phyloP scores from a whole-genome alignment of 2,329 filamentous ascomycete species.

The Botryotinia convoluta region DNA sequence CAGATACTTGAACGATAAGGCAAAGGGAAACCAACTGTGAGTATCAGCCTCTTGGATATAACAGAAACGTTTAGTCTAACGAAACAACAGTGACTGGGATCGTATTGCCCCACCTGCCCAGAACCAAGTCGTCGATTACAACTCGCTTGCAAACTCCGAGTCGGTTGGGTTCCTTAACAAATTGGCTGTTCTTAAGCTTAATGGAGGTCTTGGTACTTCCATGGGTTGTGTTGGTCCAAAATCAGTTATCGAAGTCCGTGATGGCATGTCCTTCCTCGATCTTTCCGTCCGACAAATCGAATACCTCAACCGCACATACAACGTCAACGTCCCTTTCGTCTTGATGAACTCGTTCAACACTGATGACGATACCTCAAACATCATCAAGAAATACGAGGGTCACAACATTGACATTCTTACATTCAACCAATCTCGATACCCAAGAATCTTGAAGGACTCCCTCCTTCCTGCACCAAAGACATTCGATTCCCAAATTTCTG shows the following conservation, averaged over 20 bases:
- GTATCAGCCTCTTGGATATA: conserved; percentile 32
- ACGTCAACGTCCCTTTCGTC: conserved; percentile 95
- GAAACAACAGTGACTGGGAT: conserved; percentile 77
- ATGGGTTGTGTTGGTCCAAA: conserved; percentile 99
- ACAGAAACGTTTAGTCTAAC: conserved; percentile 24
- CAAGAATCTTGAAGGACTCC: conserved; percentile 97
- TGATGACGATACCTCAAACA: conserved; percentile 93
- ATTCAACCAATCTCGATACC: conserved; percentile 99
- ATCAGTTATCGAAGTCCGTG: conserved; percentile 98
- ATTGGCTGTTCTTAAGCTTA: conserved; percentile 97
- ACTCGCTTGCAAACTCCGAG: conserved; percentile 82
- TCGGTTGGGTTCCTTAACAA: conserved; percentile 95
- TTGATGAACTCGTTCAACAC: conserved; percentile 99
- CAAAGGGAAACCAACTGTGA: conserved; percentile 88
- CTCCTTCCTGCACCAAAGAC: conserved; percentile 92
- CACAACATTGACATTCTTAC: conserved; percentile 99
- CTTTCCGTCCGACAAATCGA: conserved; percentile 98
- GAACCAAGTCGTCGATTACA: conserved; percentile 93
- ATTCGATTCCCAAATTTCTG: conserved; percentile 80
- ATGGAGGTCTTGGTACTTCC: conserved; percentile 97
- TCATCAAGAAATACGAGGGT: conserved; percentile 99
- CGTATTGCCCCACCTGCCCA: conserved; percentile 91
- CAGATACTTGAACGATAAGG: conserved; percentile 97
- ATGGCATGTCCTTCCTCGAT: conserved; percentile 99
- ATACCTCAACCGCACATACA: conserved; percentile 97